These are phyloP conservation scores for Malassezia sp. DNA, from an alignment of 1,284 basidiomycete genomes.

Conservation along the genomic window DNA sequence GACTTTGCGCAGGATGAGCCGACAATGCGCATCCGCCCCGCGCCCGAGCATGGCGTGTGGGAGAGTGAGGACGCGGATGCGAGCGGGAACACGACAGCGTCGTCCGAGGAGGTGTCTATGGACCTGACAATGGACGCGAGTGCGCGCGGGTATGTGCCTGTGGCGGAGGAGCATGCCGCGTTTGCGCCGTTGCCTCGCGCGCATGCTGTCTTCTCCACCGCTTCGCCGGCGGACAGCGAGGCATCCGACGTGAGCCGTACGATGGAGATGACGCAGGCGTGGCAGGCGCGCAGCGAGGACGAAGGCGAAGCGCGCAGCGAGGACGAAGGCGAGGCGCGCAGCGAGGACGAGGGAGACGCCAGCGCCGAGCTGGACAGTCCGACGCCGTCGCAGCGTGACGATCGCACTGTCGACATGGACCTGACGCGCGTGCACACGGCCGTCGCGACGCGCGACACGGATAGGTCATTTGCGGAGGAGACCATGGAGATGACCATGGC, in stretches of 20 bases:
- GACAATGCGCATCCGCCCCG: slow-evolving; percentile 22
- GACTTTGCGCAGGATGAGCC: slow-evolving; percentile 25
- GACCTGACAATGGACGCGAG: slow-evolving; percentile 3
- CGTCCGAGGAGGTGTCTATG: slow-evolving; percentile 7
- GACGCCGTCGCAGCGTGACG: no score
- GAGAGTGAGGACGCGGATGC: slow-evolving; percentile 10
- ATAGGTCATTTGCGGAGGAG: no score
- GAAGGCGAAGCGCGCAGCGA: background rate
- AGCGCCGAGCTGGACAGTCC: no score
- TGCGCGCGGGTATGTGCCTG: no score
- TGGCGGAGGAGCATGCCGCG: no score
- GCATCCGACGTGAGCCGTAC: background rate
- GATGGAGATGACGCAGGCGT: slow-evolving; percentile 16
- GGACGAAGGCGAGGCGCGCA: background rate
- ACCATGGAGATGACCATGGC: no score
- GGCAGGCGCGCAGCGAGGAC: background rate
- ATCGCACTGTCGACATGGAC: slow-evolving; percentile 18
- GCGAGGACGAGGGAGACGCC: slow-evolving; percentile 7
- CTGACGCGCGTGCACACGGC: slow-evolving; percentile 13
- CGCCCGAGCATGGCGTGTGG: slow-evolving; percentile 6
- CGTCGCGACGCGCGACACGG: no score
- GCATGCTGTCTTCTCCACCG: no score
- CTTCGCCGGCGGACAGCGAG: background rate
- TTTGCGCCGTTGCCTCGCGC: no score
- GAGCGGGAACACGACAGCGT: background rate